phyloP scores from a whole-genome alignment of 2,329 filamentous ascomycete genomes.

The Hypomyces rosellus region DNA sequence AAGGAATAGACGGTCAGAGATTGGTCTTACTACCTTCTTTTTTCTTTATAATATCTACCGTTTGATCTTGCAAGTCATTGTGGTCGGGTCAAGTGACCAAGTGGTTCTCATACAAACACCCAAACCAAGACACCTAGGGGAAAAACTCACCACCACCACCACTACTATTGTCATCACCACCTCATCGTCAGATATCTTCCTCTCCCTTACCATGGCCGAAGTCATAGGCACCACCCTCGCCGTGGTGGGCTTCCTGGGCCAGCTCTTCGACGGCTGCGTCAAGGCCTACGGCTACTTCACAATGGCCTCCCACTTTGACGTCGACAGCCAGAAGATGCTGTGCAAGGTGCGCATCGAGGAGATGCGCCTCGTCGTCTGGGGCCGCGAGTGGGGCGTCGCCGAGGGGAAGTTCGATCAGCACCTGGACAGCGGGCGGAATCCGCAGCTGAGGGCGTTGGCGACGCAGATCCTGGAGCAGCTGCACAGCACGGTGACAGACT shows the following conservation, averaged over 20 bases:
- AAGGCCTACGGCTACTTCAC: slow-evolving; percentile 41
- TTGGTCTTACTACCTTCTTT: too few relatives aligned
- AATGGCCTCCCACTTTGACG: slow-evolving; percentile 34
- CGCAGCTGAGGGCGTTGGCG: slow-evolving; percentile 33
- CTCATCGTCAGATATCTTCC: too few relatives aligned
- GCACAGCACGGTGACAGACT: slow-evolving; percentile 39
- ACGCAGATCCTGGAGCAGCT: slow-evolving; percentile 37
- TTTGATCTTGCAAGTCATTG: too few relatives aligned
- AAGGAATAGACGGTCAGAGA: too few relatives aligned
- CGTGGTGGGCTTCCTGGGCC: slow-evolving; percentile 38
- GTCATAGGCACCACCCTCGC: slow-evolving; percentile 36
- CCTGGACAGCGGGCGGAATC: slow-evolving; percentile 30
- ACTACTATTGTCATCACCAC: too few relatives aligned
- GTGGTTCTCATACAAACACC: too few relatives aligned
- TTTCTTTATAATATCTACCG: too few relatives aligned
- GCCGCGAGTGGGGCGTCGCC: slow-evolving; percentile 41
- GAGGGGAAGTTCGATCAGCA: slow-evolving; percentile 39
- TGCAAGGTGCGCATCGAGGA: slow-evolving; percentile 46
- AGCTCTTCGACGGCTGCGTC: slow-evolving; percentile 42
- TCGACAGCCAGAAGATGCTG: slow-evolving; percentile 36
- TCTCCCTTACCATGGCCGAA: too few relatives aligned
- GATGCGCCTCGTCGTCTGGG: slow-evolving; percentile 42
- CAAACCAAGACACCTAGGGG: too few relatives aligned
- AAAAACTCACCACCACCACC: too few relatives aligned
- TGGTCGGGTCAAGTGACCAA: too few relatives aligned